These are phyloP conservation scores for Ilex asprella DNA, from an alignment of 257 asterid species.

Conservation along the genomic window DNA sequence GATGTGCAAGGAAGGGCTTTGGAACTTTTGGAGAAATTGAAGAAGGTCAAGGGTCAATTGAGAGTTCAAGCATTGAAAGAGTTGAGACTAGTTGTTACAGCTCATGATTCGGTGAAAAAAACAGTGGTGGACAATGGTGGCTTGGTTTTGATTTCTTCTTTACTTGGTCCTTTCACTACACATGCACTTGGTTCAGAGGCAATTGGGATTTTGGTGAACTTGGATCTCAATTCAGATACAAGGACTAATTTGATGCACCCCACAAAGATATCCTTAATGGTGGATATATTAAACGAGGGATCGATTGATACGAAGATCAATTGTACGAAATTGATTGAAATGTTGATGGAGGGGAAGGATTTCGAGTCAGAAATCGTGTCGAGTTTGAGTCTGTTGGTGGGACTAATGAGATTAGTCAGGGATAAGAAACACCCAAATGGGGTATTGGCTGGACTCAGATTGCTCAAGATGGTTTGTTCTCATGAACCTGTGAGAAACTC, in stretches of 20 bases:
- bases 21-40: slow-evolving; percentile 53
- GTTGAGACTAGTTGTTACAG: slow-evolving; percentile 36
- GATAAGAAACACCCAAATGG: slow-evolving; percentile 53
- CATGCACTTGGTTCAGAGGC: slow-evolving; percentile 69
- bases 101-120: slow-evolving; percentile 48
- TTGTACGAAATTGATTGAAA: slow-evolving; percentile 51
- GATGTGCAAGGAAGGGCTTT: slow-evolving; percentile 76
- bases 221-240: slow-evolving; percentile 40
- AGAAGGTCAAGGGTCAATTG: slow-evolving; percentile 60
- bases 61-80: slow-evolving; percentile 59
- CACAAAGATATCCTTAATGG: slow-evolving; percentile 51
- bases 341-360: slow-evolving; percentile 46
- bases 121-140: slow-evolving; percentile 52
- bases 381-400: slow-evolving; percentile 66
- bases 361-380: slow-evolving; percentile 39
- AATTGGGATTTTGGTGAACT: slow-evolving; percentile 51
- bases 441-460: slow-evolving; percentile 43
- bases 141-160: slow-evolving; percentile 37
- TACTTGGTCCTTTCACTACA: slow-evolving; percentile 59
- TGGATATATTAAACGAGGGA: slow-evolving; percentile 71
- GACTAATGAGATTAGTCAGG: slow-evolving; percentile 57
- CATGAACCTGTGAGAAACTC: slow-evolving; percentile 33
- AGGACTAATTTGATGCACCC: slow-evolving; percentile 59
- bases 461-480: slow-evolving; percentile 38
- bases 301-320: slow-evolving; percentile 63